phyloP scores from a whole-genome alignment of 148 eudicot genomes.

The Linanthus parryae region DNA sequence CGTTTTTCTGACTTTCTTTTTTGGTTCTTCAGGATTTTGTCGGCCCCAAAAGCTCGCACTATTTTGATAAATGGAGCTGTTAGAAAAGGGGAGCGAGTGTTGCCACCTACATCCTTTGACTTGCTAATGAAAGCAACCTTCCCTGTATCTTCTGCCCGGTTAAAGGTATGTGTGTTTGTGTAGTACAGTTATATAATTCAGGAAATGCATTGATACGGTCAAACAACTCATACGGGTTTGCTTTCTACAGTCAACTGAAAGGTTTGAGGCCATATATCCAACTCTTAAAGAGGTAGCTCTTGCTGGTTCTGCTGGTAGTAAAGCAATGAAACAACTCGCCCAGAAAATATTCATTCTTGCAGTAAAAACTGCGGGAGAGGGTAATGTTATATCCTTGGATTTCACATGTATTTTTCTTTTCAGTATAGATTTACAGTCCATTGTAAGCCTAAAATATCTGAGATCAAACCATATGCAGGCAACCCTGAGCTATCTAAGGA shows the following conservation, averaged over 20 bases:
- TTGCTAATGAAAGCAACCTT: slow-evolving; percentile 48
- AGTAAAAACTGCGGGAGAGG: slow-evolving; percentile 58
- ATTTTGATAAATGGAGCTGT: slow-evolving; percentile 62
- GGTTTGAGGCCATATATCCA: slow-evolving; percentile 66
- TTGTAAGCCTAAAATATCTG: too few species aligned
- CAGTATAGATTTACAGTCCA: not conserved
- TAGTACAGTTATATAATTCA: not conserved
- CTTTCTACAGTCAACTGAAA: slow-evolving; percentile 62
- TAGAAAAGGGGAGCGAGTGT: slow-evolving; percentile 63
- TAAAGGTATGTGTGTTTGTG: slow-evolving; percentile 44
- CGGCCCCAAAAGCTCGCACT: slow-evolving; percentile 59
- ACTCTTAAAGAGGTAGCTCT: slow-evolving; percentile 71
- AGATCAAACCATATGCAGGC: slow-evolving; percentile 27
- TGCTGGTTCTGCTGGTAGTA: slow-evolving; percentile 70
- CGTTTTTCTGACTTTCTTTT: too few species aligned
- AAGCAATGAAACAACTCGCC: slow-evolving; percentile 69
- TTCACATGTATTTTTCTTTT: not conserved
- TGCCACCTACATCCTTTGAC: slow-evolving; percentile 61
- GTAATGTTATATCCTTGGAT: slow-evolving; percentile 18
- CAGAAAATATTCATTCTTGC: slow-evolving; percentile 48
- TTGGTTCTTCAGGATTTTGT: slow-evolving; percentile 43
- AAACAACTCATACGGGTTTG: not conserved
- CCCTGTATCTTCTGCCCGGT: slow-evolving; percentile 55
- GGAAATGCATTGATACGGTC: too few species aligned
- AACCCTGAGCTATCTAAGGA: slow-evolving; percentile 54